A percentile compares a stretch with the other conserved stretches of the same genome.
Conservation (phyloP, 2,329 filamentous ascomycete species). For the Penicillium paneum region DNA sequence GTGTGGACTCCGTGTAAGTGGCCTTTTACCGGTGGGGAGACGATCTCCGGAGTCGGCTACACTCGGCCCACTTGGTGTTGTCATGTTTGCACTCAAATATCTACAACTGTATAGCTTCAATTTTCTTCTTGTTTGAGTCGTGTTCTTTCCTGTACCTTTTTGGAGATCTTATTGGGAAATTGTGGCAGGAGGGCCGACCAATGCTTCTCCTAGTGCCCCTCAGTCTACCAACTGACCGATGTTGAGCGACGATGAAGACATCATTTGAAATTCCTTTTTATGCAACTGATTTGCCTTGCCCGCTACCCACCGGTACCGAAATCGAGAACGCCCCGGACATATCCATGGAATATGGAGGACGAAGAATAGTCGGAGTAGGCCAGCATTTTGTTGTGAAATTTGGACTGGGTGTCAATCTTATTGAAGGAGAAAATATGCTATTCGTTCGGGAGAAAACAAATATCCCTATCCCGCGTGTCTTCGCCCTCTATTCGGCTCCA, state of each 20-base stretch:
- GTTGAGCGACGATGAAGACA: no score
- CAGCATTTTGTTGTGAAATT: conserved; percentile 22
- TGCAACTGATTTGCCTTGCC: conserved; percentile 13
- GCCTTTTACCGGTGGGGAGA: neutral
- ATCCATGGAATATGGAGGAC: conserved; percentile 2
- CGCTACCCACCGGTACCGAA: conserved; percentile 22
- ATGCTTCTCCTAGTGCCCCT: no score
- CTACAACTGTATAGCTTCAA: neutral
- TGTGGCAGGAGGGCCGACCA: no score
- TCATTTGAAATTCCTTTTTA: neutral
- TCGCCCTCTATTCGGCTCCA: conserved; percentile 28
- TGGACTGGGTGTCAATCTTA: conserved; percentile 23
- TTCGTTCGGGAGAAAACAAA: conserved; percentile 26
- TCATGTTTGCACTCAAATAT: conserved; percentile 14
- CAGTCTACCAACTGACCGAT: no score
- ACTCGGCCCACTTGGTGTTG: conserved; percentile 8
- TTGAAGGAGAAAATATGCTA: conserved; percentile 35
- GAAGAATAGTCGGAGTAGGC: conserved; percentile 22
- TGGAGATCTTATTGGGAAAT: no score
- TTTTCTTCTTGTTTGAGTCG: neutral
- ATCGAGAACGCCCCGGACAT: conserved; percentile 4
- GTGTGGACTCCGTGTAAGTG: conserved; percentile 11
- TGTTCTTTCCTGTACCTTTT: no score
- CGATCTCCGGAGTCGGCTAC: conserved; percentile 8
- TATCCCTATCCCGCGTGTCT: conserved; percentile 32